These are phyloP conservation scores for Sporothrix dimorphospora DNA, from an alignment of 2,329 filamentous ascomycete genomes.

Conservation along the genomic window DNA sequence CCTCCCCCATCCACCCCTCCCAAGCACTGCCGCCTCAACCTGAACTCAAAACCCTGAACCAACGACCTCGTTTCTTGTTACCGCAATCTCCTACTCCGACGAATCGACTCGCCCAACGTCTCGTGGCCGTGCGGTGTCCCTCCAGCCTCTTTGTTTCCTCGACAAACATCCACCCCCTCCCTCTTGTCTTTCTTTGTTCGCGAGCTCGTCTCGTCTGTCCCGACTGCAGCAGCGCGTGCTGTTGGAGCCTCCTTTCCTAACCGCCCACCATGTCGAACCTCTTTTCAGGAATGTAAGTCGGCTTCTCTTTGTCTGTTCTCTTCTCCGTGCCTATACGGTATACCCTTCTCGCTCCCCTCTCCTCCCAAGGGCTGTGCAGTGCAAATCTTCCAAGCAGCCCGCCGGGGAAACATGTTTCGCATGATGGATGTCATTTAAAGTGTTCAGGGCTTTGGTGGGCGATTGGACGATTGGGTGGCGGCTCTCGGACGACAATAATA, in stretches of 20 bases:
- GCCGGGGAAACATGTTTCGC: conserved; percentile 23
- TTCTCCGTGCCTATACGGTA: background rate
- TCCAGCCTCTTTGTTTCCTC: background rate
- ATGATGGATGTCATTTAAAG: conserved; percentile 3
- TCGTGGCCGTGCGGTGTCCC: background rate
- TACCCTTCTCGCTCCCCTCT: background rate
- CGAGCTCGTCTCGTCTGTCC: conserved; percentile 1
- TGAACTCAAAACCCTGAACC: background rate
- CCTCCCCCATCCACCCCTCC: conserved; percentile 2
- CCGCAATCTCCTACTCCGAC: background rate
- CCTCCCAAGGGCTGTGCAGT: background rate
- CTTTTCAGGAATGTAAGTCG: conserved; percentile 37
- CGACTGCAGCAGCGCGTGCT: conserved; percentile 11
- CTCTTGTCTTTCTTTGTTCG: conserved; percentile 9
- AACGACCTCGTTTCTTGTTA: background rate
- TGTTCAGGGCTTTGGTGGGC: background rate
- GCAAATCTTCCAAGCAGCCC: conserved; percentile 22
- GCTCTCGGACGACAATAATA: background rate
- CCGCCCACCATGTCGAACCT: conserved; percentile 39
- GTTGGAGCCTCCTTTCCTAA: conserved; percentile 12
- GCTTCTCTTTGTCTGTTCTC: background rate
- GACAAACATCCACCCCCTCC: background rate
- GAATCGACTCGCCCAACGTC: background rate
- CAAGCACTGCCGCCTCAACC: conserved; percentile 5
- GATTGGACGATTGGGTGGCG: background rate